Evolutionary conservation across 208 protist genomes (phyloP).

Genomic region (Herpetomonas samuelpessoai): DNA sequence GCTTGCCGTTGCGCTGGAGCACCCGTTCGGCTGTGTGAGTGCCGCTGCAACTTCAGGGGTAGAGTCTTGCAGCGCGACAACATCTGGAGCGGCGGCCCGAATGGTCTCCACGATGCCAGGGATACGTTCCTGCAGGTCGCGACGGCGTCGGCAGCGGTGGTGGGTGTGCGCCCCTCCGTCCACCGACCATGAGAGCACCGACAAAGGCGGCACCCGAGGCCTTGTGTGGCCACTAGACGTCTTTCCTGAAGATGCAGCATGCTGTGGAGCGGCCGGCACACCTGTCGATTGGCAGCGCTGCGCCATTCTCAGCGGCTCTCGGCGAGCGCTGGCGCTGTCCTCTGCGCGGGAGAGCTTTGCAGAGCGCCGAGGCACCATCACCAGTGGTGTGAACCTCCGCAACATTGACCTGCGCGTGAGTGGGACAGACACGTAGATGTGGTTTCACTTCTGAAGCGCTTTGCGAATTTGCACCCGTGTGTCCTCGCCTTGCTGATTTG

Average conservation of each 20-base stretch:
- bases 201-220: slow-evolving; percentile 43
- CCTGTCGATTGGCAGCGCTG: too few species aligned
- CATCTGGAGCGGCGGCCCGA: slow-evolving; percentile 32
- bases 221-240: too few species aligned
- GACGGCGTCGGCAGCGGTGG: slow-evolving; percentile 49
- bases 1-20: not conserved
- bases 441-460: not conserved
- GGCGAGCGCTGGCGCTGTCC: too few species aligned
- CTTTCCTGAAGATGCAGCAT: too few species aligned
- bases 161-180: slow-evolving; percentile 49
- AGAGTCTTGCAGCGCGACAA: slow-evolving; percentile 84
- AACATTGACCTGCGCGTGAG: too few species aligned
- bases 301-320: too few species aligned
- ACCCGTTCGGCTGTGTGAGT: slow-evolving; percentile 10
- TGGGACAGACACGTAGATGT: not conserved
- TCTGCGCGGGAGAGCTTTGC: too few species aligned
- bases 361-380: too few species aligned
- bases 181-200: slow-evolving; percentile 74
- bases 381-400: too few species aligned
- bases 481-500: too few species aligned
- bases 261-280: too few species aligned
- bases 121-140: slow-evolving; percentile 42
- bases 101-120: slow-evolving; percentile 53
- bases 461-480: not conserved
- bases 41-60: slow-evolving; percentile 39